Evolutionary conservation across 2,329 filamentous ascomycete species (phyloP), one percentile per base, ranked within the genome.

Genomic region (Microdochium trichocladiopsis): DNA sequence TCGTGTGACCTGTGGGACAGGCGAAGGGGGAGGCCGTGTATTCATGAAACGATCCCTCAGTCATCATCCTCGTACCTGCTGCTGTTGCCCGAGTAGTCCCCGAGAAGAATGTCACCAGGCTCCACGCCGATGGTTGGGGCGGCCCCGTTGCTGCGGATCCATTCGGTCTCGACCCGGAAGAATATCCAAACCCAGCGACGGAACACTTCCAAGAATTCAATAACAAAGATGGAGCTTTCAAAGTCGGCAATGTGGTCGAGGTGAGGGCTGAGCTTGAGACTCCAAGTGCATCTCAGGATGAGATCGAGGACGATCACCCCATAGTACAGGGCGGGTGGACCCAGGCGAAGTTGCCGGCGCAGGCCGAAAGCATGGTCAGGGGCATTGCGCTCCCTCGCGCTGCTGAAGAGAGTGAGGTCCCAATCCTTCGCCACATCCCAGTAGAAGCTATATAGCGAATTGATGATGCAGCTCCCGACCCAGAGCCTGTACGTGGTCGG

Each of bases 361-460:
- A 99, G 75, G 1, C 89, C 94, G 66, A 82, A 94, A 0, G 90
- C 82, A 60, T 92, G 80, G 24, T 87, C 82, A 2, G 78, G 78
- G 11, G 79, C 76, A 57, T 76, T 76, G 56, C 86, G 81, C 56
- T 82, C 76, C 36, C 70, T 71, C 14, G 72, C 66, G 2, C 76
- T 67, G 2, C 86, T 28, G 64, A 97, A 88, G 14, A 97, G 77
- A 0, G 87, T 89, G 56, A 99, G 77, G 65, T 97, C 94, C 94
- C 94, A 99, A 75, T 99, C 94, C 72, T 92, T 94, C 52, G 90
- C 80, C 25, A 97, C 84, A 63, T 99, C 94, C 94, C 94, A 99
- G 76, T 94, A 99, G 74, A 97, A 97, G n/a, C 88, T 91, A 72
- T 96, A 99, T 47, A 88, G 75, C 14, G 90, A 95, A 69, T 99